Evolutionary conservation across 2,329 filamentous ascomycete species (phyloP).

Genomic region (Ceratocystis papillata): DNA sequence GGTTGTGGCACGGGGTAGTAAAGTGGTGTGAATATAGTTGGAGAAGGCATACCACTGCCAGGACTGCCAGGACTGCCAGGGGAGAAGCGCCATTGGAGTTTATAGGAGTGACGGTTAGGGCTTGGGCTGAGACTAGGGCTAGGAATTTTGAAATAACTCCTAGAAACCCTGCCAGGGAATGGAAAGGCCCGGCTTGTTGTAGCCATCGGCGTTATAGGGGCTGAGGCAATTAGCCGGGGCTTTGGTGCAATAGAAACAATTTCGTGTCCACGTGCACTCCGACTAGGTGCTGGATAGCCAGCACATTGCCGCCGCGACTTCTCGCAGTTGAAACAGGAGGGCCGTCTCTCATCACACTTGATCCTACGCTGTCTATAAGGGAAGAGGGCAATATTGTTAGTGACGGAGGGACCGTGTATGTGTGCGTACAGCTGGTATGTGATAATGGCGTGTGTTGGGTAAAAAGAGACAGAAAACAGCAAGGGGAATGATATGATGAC

Average conservation of each 20-base stretch:
- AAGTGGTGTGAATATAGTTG: slow-evolving; percentile 22
- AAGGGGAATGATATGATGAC: slow-evolving; percentile 29
- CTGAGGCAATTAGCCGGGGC: neutral
- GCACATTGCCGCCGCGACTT: slow-evolving; percentile 48
- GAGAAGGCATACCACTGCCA: neutral
- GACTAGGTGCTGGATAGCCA: slow-evolving; percentile 50
- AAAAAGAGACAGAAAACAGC: neutral
- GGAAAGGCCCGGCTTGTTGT: neutral
- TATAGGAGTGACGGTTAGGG: slow-evolving; percentile 14
- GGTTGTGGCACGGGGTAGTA: slow-evolving; percentile 8
- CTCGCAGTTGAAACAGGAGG: slow-evolving; percentile 49
- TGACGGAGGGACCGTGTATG: neutral
- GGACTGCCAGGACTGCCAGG: neutral
- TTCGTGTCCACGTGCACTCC: slow-evolving; percentile 38
- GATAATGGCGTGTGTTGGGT: neutral
- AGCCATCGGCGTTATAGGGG: neutral
- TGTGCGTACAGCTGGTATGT: neutral
- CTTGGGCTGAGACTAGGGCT: neutral
- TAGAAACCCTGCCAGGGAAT: slow-evolving; percentile 1
- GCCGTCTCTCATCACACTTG: slow-evolving; percentile 56
- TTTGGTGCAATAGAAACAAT: slow-evolving; percentile 42
- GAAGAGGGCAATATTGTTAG: neutral
- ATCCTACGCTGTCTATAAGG: slow-evolving; percentile 45
- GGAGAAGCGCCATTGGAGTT: neutral
- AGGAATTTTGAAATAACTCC: slow-evolving; percentile 2